Percentiles rank a stretch among this genome's conserved stretches.
These are phyloP conservation scores for Salvia miltiorrhiza DNA, from an alignment of 257 asterid genomes.

Conservation along the genomic window DNA sequence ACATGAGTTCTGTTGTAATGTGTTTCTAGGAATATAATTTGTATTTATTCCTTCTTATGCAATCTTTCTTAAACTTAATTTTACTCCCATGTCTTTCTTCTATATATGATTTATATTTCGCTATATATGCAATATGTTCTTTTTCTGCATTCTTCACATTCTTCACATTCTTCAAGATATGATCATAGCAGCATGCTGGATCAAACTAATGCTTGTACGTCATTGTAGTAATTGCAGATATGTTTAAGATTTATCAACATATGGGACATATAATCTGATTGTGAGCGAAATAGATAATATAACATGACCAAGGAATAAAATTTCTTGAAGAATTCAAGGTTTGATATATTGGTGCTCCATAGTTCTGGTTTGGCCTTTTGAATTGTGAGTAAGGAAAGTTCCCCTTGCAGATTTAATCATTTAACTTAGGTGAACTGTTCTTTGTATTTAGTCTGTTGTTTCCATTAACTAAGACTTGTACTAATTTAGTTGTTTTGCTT, in stretches of 20 bases:
- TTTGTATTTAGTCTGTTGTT: background rate
- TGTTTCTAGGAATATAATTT: background rate
- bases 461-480: background rate
- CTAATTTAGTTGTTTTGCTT: conserved; percentile 13
- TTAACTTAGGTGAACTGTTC: background rate
- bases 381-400: background rate
- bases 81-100: background rate
- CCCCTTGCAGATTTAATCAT: background rate
- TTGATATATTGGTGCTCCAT: background rate
- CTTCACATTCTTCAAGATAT: background rate
- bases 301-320: background rate
- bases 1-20: background rate
- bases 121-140: background rate
- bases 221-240: background rate
- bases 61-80: background rate
- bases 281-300: background rate
- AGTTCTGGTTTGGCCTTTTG: conserved; percentile 6
- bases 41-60: background rate
- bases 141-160: background rate
- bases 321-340: background rate
- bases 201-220: background rate
- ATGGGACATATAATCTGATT: background rate
- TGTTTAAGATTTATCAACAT: background rate
- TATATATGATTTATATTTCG: background rate
- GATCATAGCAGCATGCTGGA: background rate